Evolutionary conservation across 2,329 filamentous ascomycete genomes (phyloP).

Genomic region (Stachybotrys chlorohalonatus): DNA sequence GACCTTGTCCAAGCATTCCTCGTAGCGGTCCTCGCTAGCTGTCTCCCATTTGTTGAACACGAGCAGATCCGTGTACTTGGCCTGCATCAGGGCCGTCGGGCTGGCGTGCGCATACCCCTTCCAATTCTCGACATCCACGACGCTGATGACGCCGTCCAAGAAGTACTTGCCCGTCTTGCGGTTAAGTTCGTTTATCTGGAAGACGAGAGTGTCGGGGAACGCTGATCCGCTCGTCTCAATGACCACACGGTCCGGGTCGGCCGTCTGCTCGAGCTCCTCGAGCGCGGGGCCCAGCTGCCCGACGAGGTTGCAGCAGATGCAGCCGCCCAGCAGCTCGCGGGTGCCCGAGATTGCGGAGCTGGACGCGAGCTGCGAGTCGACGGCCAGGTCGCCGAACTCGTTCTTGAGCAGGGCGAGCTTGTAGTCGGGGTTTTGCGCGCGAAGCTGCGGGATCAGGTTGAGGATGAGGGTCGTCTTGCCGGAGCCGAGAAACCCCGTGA

Average conservation of each 20-base stretch:
- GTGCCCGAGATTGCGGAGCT: slow-evolving; percentile 79
- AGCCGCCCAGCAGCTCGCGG: slow-evolving; percentile 88
- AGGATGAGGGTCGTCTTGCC: slow-evolving; percentile 96
- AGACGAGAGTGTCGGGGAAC: slow-evolving; percentile 79
- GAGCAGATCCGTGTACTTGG: slow-evolving; percentile 80
- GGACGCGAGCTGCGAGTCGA: slow-evolving; percentile 86
- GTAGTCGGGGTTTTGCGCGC: slow-evolving; percentile 62
- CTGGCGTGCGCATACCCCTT: slow-evolving; percentile 84
- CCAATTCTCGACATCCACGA: slow-evolving; percentile 95
- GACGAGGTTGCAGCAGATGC: slow-evolving; percentile 98
- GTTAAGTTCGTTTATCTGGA: slow-evolving; percentile 77
- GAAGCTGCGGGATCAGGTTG: slow-evolving; percentile 84
- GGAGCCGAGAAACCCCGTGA: slow-evolving; percentile 92
- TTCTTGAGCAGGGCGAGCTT: slow-evolving; percentile 93
- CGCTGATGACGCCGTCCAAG: slow-evolving; percentile 80
- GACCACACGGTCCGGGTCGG: slow-evolving; percentile 72
- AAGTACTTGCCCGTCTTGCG: slow-evolving; percentile 60
- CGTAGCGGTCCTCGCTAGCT: slow-evolving; percentile 63
- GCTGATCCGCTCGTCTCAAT: slow-evolving; percentile 89
- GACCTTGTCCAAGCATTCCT: slow-evolving; percentile 68
- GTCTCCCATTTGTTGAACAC: slow-evolving; percentile 91
- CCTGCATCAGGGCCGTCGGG: slow-evolving; percentile 82
- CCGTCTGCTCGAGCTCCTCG: slow-evolving; percentile 52
- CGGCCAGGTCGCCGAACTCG: slow-evolving; percentile 89
- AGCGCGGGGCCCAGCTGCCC: slow-evolving; percentile 81